These are phyloP conservation scores for Paraphoma chrysanthemicola DNA, from an alignment of 2,329 filamentous ascomycete genomes.

Conservation along the genomic window DNA sequence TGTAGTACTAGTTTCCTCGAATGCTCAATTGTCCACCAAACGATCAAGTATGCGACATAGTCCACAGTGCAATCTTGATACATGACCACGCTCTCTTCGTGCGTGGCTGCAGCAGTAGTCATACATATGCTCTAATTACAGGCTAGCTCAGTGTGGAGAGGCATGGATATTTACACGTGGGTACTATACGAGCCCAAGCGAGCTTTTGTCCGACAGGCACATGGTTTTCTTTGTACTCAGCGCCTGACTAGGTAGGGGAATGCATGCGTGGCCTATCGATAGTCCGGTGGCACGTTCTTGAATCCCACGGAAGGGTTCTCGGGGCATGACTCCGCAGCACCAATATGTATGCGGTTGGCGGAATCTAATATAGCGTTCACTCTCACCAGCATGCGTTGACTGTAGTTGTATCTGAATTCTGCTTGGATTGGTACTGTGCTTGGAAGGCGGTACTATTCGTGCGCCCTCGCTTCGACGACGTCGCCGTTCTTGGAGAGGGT, in stretches of 20 bases:
- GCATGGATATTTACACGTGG: neutral
- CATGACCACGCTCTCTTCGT: conserved; percentile 10
- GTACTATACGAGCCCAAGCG: neutral
- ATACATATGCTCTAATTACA: neutral
- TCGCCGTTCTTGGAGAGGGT: too few species aligned
- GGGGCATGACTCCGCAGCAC: neutral
- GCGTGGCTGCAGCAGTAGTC: conserved; percentile 8
- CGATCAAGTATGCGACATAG: neutral
- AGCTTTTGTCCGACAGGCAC: neutral
- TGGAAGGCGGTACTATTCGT: neutral
- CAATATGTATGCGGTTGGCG: neutral
- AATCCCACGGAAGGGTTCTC: neutral
- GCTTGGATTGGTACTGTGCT: neutral
- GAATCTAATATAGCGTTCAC: neutral
- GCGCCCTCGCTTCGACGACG: too few species aligned
- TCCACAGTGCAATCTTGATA: conserved; percentile 2
- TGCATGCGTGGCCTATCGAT: neutral
- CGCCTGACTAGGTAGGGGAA: neutral
- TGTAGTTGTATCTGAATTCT: neutral
- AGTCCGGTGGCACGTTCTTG: neutral
- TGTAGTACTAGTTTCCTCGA: neutral
- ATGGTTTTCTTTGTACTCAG: neutral
- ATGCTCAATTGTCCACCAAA: neutral
- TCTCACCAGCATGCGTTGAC: neutral
- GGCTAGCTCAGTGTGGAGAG: conserved; percentile 2